Evolutionary conservation across 2,329 filamentous ascomycete species (phyloP).

Genomic region (Neofusicoccum umdonicola): DNA sequence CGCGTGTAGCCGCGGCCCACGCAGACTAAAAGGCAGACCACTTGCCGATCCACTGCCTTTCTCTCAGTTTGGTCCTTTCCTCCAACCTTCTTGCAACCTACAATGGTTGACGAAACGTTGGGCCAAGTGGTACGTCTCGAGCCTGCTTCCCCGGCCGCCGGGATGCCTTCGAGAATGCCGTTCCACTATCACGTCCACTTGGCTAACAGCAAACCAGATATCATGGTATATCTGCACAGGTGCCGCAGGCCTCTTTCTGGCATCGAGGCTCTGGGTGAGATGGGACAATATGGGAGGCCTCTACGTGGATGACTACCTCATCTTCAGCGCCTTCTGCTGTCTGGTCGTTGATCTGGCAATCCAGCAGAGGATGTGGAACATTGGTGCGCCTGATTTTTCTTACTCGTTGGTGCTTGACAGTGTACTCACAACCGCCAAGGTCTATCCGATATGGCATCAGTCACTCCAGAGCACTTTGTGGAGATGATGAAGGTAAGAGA

Average conservation of each 20-base stretch:
- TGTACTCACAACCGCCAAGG: background rate
- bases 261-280: slow-evolving; percentile 29
- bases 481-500: slow-evolving; percentile 24
- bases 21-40: slow-evolving; percentile 13
- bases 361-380: slow-evolving; percentile 35
- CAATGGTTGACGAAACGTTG: slow-evolving; percentile 18
- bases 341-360: slow-evolving; percentile 33
- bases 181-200: background rate
- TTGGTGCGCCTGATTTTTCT: slow-evolving; percentile 21
- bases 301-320: slow-evolving; percentile 32
- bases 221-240: slow-evolving; percentile 39
- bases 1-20: slow-evolving; percentile 7
- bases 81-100: slow-evolving; percentile 13
- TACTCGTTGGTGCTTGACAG: background rate
- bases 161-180: background rate
- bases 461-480: slow-evolving; percentile 23
- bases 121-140: slow-evolving; percentile 30
- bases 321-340: slow-evolving; percentile 30
- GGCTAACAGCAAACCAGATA: slow-evolving; percentile 18
- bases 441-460: slow-evolving; percentile 22
- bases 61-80: slow-evolving; percentile 1
- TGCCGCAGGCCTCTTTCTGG: slow-evolving; percentile 28
- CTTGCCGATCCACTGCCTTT: slow-evolving; percentile 6
- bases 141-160: background rate
- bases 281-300: slow-evolving; percentile 29